Evolutionary conservation across 2,329 filamentous ascomycete genomes (phyloP).

Genomic region (Leptographium wingfieldii): DNA sequence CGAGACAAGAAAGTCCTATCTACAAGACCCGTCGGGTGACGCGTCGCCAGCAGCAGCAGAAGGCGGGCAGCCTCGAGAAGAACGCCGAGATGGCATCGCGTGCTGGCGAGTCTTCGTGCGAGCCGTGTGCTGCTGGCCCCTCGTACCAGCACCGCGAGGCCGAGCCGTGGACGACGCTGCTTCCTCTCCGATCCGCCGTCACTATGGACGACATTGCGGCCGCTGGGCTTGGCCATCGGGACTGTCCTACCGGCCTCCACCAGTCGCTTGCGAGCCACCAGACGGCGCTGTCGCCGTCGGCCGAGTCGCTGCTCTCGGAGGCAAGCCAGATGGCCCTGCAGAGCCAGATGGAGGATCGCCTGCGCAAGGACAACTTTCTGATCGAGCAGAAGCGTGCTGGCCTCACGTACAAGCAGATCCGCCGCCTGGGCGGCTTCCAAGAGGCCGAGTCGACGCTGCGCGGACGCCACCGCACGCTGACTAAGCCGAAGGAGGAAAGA

Average conservation of each 20-base stretch:
- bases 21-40: neutral
- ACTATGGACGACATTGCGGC: neutral
- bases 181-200: neutral
- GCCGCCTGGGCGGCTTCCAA: constrained; percentile 35
- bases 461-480: constrained; percentile 53
- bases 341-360: constrained; percentile 3
- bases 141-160: neutral
- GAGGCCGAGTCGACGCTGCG: constrained; percentile 63
- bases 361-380: constrained; percentile 34
- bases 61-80: neutral
- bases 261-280: neutral
- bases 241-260: neutral
- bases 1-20: neutral
- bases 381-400: constrained; percentile 41
- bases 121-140: neutral
- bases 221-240: neutral
- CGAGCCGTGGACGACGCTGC: neutral
- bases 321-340: neutral
- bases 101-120: no score
- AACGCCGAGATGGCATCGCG: neutral
- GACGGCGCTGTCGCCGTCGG: neutral
- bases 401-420: constrained; percentile 54
- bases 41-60: neutral
- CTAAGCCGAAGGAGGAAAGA: constrained; percentile 47
- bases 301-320: neutral